These are phyloP conservation scores for Phyllosticta capitalensis DNA, from an alignment of 2,329 filamentous ascomycete species.

Conservation along the genomic window DNA sequence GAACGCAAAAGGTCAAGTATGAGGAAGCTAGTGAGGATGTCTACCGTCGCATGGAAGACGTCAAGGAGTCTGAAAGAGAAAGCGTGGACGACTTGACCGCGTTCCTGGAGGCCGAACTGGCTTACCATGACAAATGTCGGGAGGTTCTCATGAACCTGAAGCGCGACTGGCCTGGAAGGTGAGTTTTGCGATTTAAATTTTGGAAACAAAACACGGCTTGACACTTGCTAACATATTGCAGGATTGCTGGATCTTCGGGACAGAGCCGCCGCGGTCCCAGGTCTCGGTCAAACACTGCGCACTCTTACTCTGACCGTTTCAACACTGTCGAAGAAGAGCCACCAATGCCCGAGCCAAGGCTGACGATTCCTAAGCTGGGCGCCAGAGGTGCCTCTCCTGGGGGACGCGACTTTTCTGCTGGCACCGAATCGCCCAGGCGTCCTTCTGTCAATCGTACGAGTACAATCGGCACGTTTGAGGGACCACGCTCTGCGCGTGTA, in stretches of 20 bases:
- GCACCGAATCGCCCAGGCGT: slow-evolving; percentile 27
- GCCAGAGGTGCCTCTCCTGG: slow-evolving; percentile 34
- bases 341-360: slow-evolving; percentile 40
- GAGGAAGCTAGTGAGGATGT: slow-evolving; percentile 94
- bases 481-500: slow-evolving; percentile 41
- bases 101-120: slow-evolving; percentile 81
- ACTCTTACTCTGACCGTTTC: slow-evolving; percentile 53
- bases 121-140: slow-evolving; percentile 82
- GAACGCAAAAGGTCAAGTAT: slow-evolving; percentile 86
- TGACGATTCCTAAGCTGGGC: slow-evolving; percentile 32
- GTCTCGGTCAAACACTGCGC: slow-evolving; percentile 54
- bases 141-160: slow-evolving; percentile 67
- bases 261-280: slow-evolving; percentile 37
- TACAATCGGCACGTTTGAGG: slow-evolving; percentile 48
- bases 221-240: slow-evolving; percentile 17
- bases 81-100: slow-evolving; percentile 67
- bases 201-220: slow-evolving; percentile 6
- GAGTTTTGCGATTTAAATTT: slow-evolving; percentile 18
- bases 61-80: slow-evolving; percentile 83
- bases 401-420: slow-evolving; percentile 14
- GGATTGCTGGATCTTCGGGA: slow-evolving; percentile 16
- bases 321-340: slow-evolving; percentile 49
- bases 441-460: slow-evolving; percentile 37
- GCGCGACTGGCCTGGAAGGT: slow-evolving; percentile 59
- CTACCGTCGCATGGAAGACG: slow-evolving; percentile 85